These are phyloP conservation scores for Aspergillus funiculosus DNA, from an alignment of 495 filamentous ascomycete genomes.

Conservation along the genomic window DNA sequence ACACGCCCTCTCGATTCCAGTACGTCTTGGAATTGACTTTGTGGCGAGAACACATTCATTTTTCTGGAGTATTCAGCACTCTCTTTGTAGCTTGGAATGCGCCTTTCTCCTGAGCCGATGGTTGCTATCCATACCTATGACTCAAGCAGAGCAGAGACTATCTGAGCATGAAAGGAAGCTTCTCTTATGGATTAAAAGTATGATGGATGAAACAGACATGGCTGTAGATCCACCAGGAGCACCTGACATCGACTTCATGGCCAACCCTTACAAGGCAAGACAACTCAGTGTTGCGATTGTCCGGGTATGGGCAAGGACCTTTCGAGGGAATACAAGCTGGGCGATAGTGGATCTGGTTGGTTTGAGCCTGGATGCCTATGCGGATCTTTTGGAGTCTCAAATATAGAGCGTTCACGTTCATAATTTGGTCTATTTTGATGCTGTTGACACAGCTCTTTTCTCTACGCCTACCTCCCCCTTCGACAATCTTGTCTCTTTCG, in stretches of 20 bases:
- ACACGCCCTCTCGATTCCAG: constrained; percentile 50
- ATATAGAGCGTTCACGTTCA: constrained; percentile 11
- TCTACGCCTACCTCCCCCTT: no score
- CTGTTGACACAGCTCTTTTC: no score
- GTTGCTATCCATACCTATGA: constrained; percentile 45
- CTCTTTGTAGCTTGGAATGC: constrained; percentile 50
- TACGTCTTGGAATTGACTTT: constrained; percentile 48
- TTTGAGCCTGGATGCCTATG: constrained; percentile 42
- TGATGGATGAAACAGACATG: constrained; percentile 73
- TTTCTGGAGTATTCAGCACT: constrained; percentile 53
- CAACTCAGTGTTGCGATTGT: constrained; percentile 48
- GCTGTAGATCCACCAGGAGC: constrained; percentile 48
- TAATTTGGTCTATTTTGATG: no score
- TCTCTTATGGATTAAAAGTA: constrained; percentile 61
- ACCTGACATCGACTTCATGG: constrained; percentile 41
- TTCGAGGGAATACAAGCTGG: constrained; percentile 52
- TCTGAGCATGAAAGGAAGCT: constrained; percentile 58
- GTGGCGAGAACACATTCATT: constrained; percentile 49
- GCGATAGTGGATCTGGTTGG: constrained; percentile 48
- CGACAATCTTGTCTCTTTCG: no score
- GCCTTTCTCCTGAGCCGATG: constrained; percentile 50
- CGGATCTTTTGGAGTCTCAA: constrained; percentile 35
- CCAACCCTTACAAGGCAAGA: constrained; percentile 41
- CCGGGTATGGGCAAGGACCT: constrained; percentile 49
- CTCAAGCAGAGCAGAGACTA: constrained; percentile 40